Evolutionary conservation across 805 yeast species (phyloP).

Genomic region (Lipomyces starkeyi): DNA sequence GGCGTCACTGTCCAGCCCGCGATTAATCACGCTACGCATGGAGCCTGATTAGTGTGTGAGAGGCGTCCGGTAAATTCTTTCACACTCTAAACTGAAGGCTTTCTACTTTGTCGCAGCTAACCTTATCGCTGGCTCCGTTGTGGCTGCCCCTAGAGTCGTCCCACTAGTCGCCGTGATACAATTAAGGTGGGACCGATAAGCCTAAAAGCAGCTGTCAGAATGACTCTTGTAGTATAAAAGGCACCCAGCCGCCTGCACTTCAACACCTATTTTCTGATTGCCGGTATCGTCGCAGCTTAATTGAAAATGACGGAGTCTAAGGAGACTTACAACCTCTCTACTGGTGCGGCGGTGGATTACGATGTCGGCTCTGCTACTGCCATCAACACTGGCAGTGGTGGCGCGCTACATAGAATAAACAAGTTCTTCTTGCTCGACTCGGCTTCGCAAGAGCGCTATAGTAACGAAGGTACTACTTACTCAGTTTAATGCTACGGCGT

Average conservation of each 20-base stretch:
- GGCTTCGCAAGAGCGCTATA: constrained; percentile 26
- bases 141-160: neutral
- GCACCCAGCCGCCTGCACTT: neutral
- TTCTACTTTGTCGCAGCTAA: too few relatives aligned
- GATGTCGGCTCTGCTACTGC: constrained; percentile 10
- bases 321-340: constrained; percentile 13
- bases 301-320: constrained; percentile 8
- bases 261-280: neutral
- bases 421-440: constrained; percentile 31
- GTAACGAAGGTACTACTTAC: constrained; percentile 30
- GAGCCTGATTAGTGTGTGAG: neutral
- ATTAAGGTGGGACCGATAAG: neutral
- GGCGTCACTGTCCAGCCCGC: too few relatives aligned
- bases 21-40: neutral
- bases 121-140: too few relatives aligned
- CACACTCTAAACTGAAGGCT: too few relatives aligned
- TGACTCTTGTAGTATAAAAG: neutral
- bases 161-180: neutral
- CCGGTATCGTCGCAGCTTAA: neutral
- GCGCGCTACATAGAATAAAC: constrained; percentile 17
- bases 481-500: neutral
- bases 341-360: constrained; percentile 5
- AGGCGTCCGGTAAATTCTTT: neutral
- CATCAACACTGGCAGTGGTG: constrained; percentile 7
- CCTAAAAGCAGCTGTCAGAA: constrained; percentile 1